phyloP scores from a whole-genome alignment of 371 early-diverging fungal genomes.

The Thermomucor indicae-seudaticae region DNA sequence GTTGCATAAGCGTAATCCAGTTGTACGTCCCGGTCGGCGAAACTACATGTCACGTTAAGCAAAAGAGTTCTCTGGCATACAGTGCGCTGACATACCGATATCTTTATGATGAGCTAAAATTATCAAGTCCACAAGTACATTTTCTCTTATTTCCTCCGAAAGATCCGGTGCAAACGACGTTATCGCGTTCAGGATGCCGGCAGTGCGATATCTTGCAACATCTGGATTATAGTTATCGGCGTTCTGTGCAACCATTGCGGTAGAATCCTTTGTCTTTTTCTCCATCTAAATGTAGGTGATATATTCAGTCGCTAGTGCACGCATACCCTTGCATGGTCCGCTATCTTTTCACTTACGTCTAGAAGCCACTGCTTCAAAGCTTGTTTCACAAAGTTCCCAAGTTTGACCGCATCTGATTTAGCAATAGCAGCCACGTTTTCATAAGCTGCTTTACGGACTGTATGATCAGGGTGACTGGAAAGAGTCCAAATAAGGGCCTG shows the following conservation, averaged over 20 bases:
- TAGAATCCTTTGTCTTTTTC: constrained; percentile 47
- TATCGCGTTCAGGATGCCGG: constrained; percentile 61
- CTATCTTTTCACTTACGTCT: constrained; percentile 35
- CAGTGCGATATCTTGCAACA: constrained; percentile 47
- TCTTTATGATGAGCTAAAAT: constrained; percentile 72
- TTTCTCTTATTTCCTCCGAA: constrained; percentile 32
- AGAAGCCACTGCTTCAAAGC: constrained; percentile 54
- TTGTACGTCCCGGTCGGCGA: constrained; percentile 69
- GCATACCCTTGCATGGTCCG: no score
- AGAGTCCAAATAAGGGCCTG: constrained; percentile 53
- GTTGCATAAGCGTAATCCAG: constrained; percentile 82
- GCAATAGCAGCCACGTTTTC: constrained; percentile 38
- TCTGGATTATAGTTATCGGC: constrained; percentile 44
- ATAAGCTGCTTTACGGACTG: constrained; percentile 49
- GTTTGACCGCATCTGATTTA: constrained; percentile 28
- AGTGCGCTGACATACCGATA: constrained; percentile 28
- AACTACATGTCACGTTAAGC: constrained; percentile 10
- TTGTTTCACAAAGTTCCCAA: constrained; percentile 37
- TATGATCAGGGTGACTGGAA: constrained; percentile 47
- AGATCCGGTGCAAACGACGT: constrained; percentile 44
- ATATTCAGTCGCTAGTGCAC: no score
- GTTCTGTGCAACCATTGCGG: constrained; percentile 48
- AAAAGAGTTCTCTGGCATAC: background rate
- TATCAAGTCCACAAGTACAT: constrained; percentile 60
- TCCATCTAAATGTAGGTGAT: no score